Base-by-base conservation (phyloP, 805 yeast genomes). In the Teunomyces aglyptinius region DNA sequence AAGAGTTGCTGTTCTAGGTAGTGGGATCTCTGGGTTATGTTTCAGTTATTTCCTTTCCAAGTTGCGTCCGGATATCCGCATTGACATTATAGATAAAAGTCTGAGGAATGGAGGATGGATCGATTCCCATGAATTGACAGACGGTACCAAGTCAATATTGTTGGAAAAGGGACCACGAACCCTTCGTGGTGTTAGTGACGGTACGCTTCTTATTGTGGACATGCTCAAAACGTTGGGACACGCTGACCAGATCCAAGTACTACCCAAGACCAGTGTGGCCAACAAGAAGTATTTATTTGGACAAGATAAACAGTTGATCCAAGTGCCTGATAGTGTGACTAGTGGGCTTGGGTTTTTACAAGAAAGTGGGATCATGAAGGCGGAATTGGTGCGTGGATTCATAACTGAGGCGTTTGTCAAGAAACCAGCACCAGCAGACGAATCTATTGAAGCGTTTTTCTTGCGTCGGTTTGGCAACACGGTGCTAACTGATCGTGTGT, bases 141-240 rank as follows among this genome's bases (percentile, higher is more conserved):
- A 59, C 10, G 55, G 49, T 15, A 56, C 53, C 8, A 54, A 56
- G 5, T 52, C 54, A 2, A 61, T 76, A 0, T 49, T 74, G 2
- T 63, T 89, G 26, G 98, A 94, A 57, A 85, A 84, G 51, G 99
- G 98, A 0, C 98, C 99, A 0, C 70, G 98, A 42, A 94, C 98
- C 0, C 68, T 94, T 38, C 70, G 97, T 49, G 96, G 96, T 0
- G 80, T 80, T 5, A 86, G 89, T 45, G 82, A 82, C 34, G 98
- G 98, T 0, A 81, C 90, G 0, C 67, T 85, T 26, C 57, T 88
- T 20, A 78, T 87, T 6, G 65, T 85, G 18, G 95, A 87, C 59
- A 71, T 82, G 2, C 58, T 88, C 47, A 56, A 53, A 22, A 69
- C 76, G 28, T 64, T 86, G 43, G 80, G 81, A 0, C 54, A 67